Percentiles rank a stretch among this genome's conserved stretches.
Conservation (phyloP, 2,329 filamentous ascomycete species). For the Microsporum canis region DNA sequence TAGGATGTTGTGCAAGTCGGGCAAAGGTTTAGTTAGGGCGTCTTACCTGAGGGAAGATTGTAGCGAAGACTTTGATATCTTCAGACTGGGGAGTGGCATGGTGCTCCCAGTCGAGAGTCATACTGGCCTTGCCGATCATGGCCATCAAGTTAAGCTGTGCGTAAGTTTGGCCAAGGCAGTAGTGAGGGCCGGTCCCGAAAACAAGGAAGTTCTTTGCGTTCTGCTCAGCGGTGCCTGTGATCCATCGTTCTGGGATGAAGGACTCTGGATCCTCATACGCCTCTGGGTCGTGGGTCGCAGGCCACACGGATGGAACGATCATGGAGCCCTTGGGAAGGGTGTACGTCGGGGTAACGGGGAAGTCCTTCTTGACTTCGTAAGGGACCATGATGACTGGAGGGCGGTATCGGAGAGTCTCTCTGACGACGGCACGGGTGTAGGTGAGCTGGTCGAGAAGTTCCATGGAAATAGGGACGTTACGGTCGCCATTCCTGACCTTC, state of each 20-base stretch:
- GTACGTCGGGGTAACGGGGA: constrained; percentile 77
- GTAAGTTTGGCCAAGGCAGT: constrained; percentile 90
- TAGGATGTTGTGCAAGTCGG: constrained; percentile 6
- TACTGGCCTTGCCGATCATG: constrained; percentile 79
- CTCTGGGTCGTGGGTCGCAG: constrained; percentile 82
- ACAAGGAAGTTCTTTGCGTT: constrained; percentile 95
- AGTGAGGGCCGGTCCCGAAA: constrained; percentile 90
- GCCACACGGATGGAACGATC: constrained; percentile 85
- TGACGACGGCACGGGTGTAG: constrained; percentile 85
- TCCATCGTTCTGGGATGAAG: constrained; percentile 87
- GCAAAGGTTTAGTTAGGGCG: constrained; percentile 12
- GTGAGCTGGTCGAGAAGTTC: constrained; percentile 79
- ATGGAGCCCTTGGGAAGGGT: constrained; percentile 93
- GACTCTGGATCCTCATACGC: constrained; percentile 81
- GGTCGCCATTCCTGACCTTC: constrained; percentile 60
- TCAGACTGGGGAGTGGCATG: constrained; percentile 72
- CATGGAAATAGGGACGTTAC: constrained; percentile 59
- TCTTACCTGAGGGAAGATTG: constrained; percentile 87
- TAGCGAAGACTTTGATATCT: constrained; percentile 96
- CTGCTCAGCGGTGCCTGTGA: constrained; percentile 75
- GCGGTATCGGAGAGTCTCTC: constrained; percentile 82
- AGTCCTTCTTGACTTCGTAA: constrained; percentile 87
- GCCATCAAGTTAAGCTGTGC: constrained; percentile 79
- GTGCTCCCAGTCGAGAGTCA: constrained; percentile 83
- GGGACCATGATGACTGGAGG: constrained; percentile 96